Base-by-base conservation (phyloP, 2,329 filamentous ascomycete genomes). In the Penicillium sp. region DNA sequence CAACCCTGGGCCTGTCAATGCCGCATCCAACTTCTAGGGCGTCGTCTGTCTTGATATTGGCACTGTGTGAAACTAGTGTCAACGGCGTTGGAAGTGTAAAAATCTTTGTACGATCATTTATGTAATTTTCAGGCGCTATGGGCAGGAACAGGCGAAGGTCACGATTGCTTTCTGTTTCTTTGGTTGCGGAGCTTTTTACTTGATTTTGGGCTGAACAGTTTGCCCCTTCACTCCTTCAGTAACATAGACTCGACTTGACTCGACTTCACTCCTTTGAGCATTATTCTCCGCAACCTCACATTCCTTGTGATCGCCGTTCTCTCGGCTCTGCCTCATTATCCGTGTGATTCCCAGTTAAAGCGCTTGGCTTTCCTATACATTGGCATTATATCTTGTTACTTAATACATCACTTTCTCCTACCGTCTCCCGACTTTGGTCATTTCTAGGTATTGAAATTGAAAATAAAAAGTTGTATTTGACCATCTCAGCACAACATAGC, bases 1-100 rank as follows among this genome's bases (percentile, higher is more conserved):
- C 61, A 72, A 71, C 51, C 72, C 69, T 41, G 72, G 72, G 29
- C 72, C 71, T 7, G 72, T 76, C 56, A 76, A 76, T 49, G 71
- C 72, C 32, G 72, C 73, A 16, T 74, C 73, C 42, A 76, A 76
- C 60, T 76, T 76, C 53, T 76, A 70, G 44, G 16, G 18, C 18
- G 4, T 20, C 20, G 4, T 24, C 5, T n/a, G n/a, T 37, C 31
- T 40, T 31, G 32, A 23, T 14, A 13, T 23, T 18, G 10, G 10
- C 32, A 14, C 13, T 38, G 27, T 24, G 24, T 9, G 16, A n/a
- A 8, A 16, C 13, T 31, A 38, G 39, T 14, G 26, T 14, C 29
- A 14, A 44, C 29, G 31, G 35, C 46, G 47, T 41, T 41, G 42
- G 48, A 52, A 58, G 57, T 59, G 52, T 58, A 56, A 57, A 57